Evolutionary conservation across 768 basidiomycete genomes (phyloP).

Genomic region (Phanerochaete sordida): DNA sequence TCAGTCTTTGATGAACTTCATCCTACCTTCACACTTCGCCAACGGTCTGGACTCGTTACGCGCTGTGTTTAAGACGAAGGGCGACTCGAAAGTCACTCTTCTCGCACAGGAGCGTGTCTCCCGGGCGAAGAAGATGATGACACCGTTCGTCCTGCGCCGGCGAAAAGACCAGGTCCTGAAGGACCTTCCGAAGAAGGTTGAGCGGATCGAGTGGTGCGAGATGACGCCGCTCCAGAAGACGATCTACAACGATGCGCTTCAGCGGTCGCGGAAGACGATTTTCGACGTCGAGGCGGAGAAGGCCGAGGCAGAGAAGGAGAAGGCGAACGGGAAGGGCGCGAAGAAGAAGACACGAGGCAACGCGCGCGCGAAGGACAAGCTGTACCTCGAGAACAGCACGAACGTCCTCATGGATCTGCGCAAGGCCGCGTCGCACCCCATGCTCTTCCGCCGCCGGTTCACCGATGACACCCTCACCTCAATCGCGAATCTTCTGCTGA

Average conservation of each 20-base stretch:
- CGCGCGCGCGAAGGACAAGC: slow-evolving; percentile 54
- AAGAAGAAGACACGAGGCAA: slow-evolving; percentile 46
- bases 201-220: slow-evolving; percentile 93
- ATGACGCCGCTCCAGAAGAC: slow-evolving; percentile 81
- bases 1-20: slow-evolving; percentile 97
- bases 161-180: slow-evolving; percentile 95
- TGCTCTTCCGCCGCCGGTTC: slow-evolving; percentile 88
- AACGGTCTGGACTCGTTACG: slow-evolving; percentile 75
- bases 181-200: slow-evolving; percentile 89
- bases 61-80: slow-evolving; percentile 95
- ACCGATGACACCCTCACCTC: slow-evolving; percentile 69
- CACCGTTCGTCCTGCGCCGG: slow-evolving; percentile 95
- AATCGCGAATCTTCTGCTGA: slow-evolving; percentile 80
- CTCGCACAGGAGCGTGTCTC: slow-evolving; percentile 92
- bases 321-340: slow-evolving; percentile 23
- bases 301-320: slow-evolving; percentile 29
- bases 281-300: slow-evolving; percentile 39
- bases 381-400: slow-evolving; percentile 75
- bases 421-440: slow-evolving; percentile 94
- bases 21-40: slow-evolving; percentile 86
- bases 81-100: slow-evolving; percentile 84
- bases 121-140: slow-evolving; percentile 98
- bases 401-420: slow-evolving; percentile 98
- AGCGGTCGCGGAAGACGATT: slow-evolving; percentile 80
- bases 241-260: slow-evolving; percentile 83